A percentile compares a stretch with the other conserved stretches of the same genome.
Evolutionary conservation across 2,329 filamentous ascomycete genomes (phyloP).

Genomic region (Aureobasidium sp.): DNA sequence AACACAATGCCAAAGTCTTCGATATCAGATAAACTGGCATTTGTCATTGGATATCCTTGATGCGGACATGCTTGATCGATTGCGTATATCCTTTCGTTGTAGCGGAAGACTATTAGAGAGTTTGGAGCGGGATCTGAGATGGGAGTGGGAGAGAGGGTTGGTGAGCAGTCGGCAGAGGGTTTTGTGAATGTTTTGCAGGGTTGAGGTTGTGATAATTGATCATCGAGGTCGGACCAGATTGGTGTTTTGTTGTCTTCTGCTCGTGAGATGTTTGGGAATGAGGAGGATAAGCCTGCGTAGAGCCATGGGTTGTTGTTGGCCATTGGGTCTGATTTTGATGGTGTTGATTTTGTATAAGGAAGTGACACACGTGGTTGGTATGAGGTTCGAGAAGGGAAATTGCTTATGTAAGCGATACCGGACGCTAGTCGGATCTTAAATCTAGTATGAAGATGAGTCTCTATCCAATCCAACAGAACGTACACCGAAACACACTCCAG

Average conservation of each 20-base stretch:
- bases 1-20: constrained; percentile 61
- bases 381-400: background rate
- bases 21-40: constrained; percentile 58
- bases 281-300: constrained; percentile 45
- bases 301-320: constrained; percentile 37
- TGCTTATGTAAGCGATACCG: background rate
- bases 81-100: constrained; percentile 56
- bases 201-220: background rate
- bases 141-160: constrained; percentile 15
- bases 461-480: too few species aligned
- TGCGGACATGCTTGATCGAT: constrained; percentile 67
- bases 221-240: background rate
- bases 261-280: constrained; percentile 46
- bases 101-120: constrained; percentile 53
- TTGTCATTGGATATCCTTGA: constrained; percentile 56
- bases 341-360: background rate
- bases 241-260: constrained; percentile 38
- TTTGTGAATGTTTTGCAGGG: constrained; percentile 49
- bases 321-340: background rate
- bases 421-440: background rate
- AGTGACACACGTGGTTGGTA: background rate
- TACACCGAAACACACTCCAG: too few species aligned
- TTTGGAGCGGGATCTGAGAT: constrained; percentile 34
- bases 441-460: background rate
- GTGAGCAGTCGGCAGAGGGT: background rate